Evolutionary conservation across 306 rosid genomes (phyloP).

Genomic region (Calophaca sinica): DNA sequence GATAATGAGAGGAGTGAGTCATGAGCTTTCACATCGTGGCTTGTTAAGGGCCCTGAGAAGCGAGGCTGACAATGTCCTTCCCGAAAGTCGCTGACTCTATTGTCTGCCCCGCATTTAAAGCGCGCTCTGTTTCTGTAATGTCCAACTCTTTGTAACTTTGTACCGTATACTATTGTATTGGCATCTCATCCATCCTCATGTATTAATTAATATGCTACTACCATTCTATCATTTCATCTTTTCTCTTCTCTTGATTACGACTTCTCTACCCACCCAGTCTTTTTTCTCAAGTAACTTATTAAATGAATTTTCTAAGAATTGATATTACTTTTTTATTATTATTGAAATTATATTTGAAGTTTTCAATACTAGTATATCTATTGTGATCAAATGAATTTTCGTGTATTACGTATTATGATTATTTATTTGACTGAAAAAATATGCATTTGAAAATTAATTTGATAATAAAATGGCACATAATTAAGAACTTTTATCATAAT

Average conservation of each 20-base stretch:
- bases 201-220: too few relatives aligned
- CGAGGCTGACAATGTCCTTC: conserved; percentile 62
- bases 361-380: too few relatives aligned
- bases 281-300: neutral
- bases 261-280: neutral
- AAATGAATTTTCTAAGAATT: neutral
- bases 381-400: too few relatives aligned
- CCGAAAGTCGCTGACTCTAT: conserved; percentile 62
- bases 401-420: too few relatives aligned
- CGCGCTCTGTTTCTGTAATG: conserved; percentile 49
- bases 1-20: neutral
- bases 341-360: neutral
- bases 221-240: conserved; percentile 36
- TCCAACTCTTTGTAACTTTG: conserved; percentile 36
- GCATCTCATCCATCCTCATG: neutral
- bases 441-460: too few relatives aligned
- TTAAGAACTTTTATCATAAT: too few relatives aligned
- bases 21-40: conserved; percentile 64
- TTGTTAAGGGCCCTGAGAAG: conserved; percentile 51
- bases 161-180: neutral
- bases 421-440: too few relatives aligned
- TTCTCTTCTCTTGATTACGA: conserved; percentile 20
- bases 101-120: conserved; percentile 68
- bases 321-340: neutral
- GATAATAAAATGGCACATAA: too few relatives aligned